These are phyloP conservation scores for Alternaria triticimaculans DNA, from an alignment of 2,329 filamentous ascomycete species.

Conservation along the genomic window DNA sequence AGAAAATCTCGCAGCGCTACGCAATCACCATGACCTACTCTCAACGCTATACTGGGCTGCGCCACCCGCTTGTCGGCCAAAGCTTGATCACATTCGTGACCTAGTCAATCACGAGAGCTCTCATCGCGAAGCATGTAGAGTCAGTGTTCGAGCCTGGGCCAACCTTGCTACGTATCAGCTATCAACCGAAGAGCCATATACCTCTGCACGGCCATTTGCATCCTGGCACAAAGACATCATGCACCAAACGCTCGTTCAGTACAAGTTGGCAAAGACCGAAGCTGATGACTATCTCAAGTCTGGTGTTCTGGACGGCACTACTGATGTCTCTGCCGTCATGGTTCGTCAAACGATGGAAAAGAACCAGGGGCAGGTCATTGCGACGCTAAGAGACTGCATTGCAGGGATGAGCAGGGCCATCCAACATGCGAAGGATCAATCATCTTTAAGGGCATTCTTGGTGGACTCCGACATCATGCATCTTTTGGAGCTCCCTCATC, in stretches of 20 bases:
- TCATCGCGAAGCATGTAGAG: slow-evolving; percentile 65
- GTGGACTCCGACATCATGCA: slow-evolving; percentile 53
- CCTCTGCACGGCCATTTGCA: slow-evolving; percentile 56
- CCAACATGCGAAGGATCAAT: slow-evolving; percentile 48
- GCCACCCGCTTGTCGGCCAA: slow-evolving; percentile 60
- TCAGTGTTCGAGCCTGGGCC: slow-evolving; percentile 66
- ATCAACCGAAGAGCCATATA: slow-evolving; percentile 57
- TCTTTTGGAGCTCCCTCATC: slow-evolving; percentile 61
- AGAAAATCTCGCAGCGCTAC: slow-evolving; percentile 62
- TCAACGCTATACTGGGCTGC: slow-evolving; percentile 66
- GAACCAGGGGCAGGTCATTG: slow-evolving; percentile 65
- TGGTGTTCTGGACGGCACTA: slow-evolving; percentile 44
- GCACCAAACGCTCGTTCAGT: slow-evolving; percentile 60
- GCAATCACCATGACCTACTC: slow-evolving; percentile 68
- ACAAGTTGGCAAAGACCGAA: slow-evolving; percentile 63
- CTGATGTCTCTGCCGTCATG: slow-evolving; percentile 53
- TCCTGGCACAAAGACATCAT: slow-evolving; percentile 64
- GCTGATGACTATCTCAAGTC: slow-evolving; percentile 60
- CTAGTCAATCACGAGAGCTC: slow-evolving; percentile 64
- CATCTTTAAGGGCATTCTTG: slow-evolving; percentile 54
- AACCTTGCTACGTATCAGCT: slow-evolving; percentile 64
- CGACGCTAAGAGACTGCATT: slow-evolving; percentile 61
- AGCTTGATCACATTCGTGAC: slow-evolving; percentile 58
- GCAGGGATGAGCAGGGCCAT: slow-evolving; percentile 59
- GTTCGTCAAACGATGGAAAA: slow-evolving; percentile 60